phyloP scores from a whole-genome alignment of 2,329 filamentous ascomycete species.

The Mycocentrospora acerina region DNA sequence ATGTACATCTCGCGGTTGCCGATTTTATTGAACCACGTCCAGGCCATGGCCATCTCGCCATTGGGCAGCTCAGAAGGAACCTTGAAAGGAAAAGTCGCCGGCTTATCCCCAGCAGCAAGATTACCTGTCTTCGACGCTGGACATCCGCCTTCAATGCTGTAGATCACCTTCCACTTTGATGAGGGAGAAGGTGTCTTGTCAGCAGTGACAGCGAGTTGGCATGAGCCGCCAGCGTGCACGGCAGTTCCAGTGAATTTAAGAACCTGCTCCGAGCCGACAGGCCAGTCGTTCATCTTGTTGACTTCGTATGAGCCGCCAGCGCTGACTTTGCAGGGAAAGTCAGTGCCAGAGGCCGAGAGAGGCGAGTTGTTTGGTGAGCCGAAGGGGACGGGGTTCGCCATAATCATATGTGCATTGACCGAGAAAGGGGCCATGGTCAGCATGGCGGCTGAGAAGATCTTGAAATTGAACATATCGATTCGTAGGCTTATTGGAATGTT shows the following conservation, averaged over 20 bases:
- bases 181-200: constrained; percentile 68
- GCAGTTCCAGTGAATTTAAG: constrained; percentile 72
- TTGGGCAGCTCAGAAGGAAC: constrained; percentile 72
- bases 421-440: constrained; percentile 53
- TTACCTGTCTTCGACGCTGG: constrained; percentile 46
- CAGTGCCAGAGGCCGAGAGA: constrained; percentile 55
- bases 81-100: constrained; percentile 63
- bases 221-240: constrained; percentile 86
- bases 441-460: constrained; percentile 17
- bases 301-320: constrained; percentile 40
- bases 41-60: constrained; percentile 76
- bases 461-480: constrained; percentile 11
- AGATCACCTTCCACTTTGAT: constrained; percentile 82
- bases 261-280: constrained; percentile 60
- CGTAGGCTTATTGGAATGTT: constrained; percentile 7
- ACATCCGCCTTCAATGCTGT: constrained; percentile 84
- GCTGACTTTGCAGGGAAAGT: constrained; percentile 79
- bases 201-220: constrained; percentile 79
- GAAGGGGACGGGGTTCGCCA: constrained; percentile 70
- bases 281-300: constrained; percentile 59
- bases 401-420: constrained; percentile 72
- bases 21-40: constrained; percentile 88
- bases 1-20: constrained; percentile 96
- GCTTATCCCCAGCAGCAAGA: constrained; percentile 40
- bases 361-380: constrained; percentile 60